A percentile compares a stretch with the other conserved stretches of the same genome.
Evolutionary conservation across 768 basidiomycete species (phyloP).

Genomic region (Dacryopinax spathularia): DNA sequence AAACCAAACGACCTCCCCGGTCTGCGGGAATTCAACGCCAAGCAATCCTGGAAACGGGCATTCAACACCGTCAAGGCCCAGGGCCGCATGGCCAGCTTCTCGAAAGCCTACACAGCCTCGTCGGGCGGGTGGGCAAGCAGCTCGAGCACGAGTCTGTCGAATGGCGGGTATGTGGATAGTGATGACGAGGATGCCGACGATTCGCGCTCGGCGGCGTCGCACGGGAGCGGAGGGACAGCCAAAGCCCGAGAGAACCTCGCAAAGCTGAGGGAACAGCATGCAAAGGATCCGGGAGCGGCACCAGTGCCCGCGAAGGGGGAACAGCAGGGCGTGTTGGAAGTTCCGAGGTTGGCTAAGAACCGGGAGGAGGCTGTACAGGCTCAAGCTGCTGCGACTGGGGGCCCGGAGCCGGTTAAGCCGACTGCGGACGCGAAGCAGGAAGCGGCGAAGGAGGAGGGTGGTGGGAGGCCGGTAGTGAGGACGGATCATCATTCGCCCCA

Average conservation of each 20-base stretch:
- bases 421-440: neutral
- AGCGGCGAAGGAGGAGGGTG: neutral
- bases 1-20: slow-evolving; percentile 63
- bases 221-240: neutral
- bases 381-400: neutral
- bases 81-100: slow-evolving; percentile 15
- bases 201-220: neutral
- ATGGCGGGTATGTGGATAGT: neutral
- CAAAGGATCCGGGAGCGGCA: neutral
- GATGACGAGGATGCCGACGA: slow-evolving; percentile 2
- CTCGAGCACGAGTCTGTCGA: neutral
- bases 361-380: neutral
- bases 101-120: neutral
- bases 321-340: neutral
- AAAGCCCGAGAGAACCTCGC: neutral
- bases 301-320: neutral
- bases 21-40: slow-evolving; percentile 67
- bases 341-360: neutral
- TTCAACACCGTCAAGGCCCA: slow-evolving; percentile 39
- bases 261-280: neutral
- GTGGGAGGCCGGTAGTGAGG: too few relatives aligned
- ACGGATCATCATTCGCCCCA: too few relatives aligned
- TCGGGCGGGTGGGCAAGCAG: neutral
- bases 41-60: slow-evolving; percentile 56
- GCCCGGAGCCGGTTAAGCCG: neutral